Evolutionary conservation across 2,329 filamentous ascomycete genomes (phyloP), one percentile per base, ranked within the genome.

Genomic region (Curvularia sp.): DNA sequence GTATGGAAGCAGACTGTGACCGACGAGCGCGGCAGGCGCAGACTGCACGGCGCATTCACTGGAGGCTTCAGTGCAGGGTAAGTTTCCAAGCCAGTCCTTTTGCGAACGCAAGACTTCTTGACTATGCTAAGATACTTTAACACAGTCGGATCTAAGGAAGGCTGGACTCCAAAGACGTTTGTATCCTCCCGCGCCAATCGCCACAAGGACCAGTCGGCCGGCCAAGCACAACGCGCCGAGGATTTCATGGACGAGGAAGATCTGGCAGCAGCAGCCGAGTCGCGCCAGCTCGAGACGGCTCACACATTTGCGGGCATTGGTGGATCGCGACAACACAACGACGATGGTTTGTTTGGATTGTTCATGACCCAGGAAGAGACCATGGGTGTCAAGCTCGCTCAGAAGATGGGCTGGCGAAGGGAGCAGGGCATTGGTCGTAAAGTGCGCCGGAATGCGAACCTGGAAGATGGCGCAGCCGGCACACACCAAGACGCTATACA

Each of bases 211-310:
- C 82, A 81, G 32, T 58, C 81, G n/a, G 83, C 85, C 61, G 67
- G 79, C 2, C 66, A 67, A 19, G 78, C 84, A 63, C 87, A 90
- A 72, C 87, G 88, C 47, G 86, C 88, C 0, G 93, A 98, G 76
- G 93, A 98, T 73, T 98, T 93, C 69, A 99, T 99, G 95, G 95
- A 99, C 70, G 94, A 97, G 41, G 95, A 99, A 75, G 95, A 99
- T 77, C 81, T 96, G 32, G 91, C 90, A 6, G 93, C 97, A 74
- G 90, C 89, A 0, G 92, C 90, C 57, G 93, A 97, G 77, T 84
- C 89, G 2, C 86, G 88, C 69, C 85, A 85, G 60, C 79, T 97
- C 32, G 86, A 94, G 68, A 96, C 91, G 0, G 83, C 87, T 0
- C 83, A 87, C 52, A 85, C 84, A 0, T 97, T 95, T 75, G 85